phyloP scores from a whole-genome alignment of 768 basidiomycete species.

The Mycena indigotica region DNA sequence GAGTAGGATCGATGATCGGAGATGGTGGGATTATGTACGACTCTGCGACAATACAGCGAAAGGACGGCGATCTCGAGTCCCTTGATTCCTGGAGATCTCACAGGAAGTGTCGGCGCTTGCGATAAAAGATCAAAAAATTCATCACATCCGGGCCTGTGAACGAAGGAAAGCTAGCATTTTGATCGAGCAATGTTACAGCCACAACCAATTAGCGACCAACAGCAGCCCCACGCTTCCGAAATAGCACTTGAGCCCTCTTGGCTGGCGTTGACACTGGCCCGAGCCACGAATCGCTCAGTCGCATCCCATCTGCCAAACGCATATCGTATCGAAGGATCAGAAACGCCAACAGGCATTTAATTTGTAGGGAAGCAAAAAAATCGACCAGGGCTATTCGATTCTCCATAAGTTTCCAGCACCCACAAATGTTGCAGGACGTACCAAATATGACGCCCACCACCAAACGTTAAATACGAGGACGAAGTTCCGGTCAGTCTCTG shows the following conservation, averaged over 20 bases:
- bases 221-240: not conserved
- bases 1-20: too few species aligned
- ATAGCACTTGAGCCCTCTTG: not conserved
- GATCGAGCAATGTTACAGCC: too few species aligned
- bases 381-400: conserved; percentile 38
- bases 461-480: conserved; percentile 37
- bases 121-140: too few species aligned
- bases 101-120: too few species aligned
- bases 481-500: conserved; percentile 33
- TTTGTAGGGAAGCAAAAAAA: conserved; percentile 43
- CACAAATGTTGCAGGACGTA: conserved; percentile 21
- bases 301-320: conserved; percentile 10
- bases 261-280: not conserved
- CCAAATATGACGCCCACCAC: conserved; percentile 38
- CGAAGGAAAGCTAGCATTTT: too few species aligned
- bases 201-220: too few species aligned
- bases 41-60: too few species aligned
- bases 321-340: conserved; percentile 45
- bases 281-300: not conserved
- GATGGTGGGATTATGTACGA: too few species aligned
- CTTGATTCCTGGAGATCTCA: too few species aligned
- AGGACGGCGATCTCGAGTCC: too few species aligned
- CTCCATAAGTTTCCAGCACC: not conserved
- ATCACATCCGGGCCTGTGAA: too few species aligned
- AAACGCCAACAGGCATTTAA: conserved; percentile 45